Conservation (phyloP, 2,329 filamentous ascomycete species). For the Beauveria medogensis region DNA sequence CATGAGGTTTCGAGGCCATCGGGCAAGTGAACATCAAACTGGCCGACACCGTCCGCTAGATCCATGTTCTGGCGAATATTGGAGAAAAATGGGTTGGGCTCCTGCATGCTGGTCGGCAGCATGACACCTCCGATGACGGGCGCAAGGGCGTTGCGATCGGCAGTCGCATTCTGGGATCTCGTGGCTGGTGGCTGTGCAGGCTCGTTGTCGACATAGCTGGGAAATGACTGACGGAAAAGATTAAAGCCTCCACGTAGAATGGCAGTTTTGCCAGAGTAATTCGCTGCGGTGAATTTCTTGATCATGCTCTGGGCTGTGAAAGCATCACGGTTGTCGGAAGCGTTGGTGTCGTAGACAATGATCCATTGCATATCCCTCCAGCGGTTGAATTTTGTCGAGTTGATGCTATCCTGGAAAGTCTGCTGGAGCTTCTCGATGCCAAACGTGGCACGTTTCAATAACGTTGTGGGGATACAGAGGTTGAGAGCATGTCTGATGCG, state of each 20-base stretch:
- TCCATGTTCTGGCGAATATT: constrained; percentile 98
- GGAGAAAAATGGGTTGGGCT: constrained; percentile 82
- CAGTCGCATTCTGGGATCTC: constrained; percentile 26
- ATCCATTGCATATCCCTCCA: constrained; percentile 73
- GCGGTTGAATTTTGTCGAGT: constrained; percentile 63
- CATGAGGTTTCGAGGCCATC: constrained; percentile 36
- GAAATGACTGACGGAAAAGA: constrained; percentile 60
- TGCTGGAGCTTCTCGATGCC: constrained; percentile 80
- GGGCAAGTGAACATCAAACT: constrained; percentile 52
- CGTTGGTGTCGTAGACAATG: constrained; percentile 78
- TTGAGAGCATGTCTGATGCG: constrained; percentile 78
- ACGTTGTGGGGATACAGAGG: constrained; percentile 87
- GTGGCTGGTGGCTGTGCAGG: constrained; percentile 32
- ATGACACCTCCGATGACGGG: constrained; percentile 86
- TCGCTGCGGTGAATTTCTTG: constrained; percentile 84
- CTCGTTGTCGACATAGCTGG: constrained; percentile 52
- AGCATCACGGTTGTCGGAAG: constrained; percentile 72
- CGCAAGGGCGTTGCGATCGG: constrained; percentile 34
- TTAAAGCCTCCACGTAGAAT: constrained; percentile 78
- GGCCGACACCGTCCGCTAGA: constrained; percentile 84
- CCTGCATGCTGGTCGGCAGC: constrained; percentile 61
- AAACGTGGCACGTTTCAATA: constrained; percentile 85
- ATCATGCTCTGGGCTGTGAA: constrained; percentile 75
- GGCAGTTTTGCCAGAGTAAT: constrained; percentile 64
- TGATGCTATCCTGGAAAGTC: constrained; percentile 67